Percentiles rank a stretch among this genome's conserved stretches.
Evolutionary conservation across 2,329 filamentous ascomycete genomes (phyloP).

Genomic region (Ceratocystis variospora): DNA sequence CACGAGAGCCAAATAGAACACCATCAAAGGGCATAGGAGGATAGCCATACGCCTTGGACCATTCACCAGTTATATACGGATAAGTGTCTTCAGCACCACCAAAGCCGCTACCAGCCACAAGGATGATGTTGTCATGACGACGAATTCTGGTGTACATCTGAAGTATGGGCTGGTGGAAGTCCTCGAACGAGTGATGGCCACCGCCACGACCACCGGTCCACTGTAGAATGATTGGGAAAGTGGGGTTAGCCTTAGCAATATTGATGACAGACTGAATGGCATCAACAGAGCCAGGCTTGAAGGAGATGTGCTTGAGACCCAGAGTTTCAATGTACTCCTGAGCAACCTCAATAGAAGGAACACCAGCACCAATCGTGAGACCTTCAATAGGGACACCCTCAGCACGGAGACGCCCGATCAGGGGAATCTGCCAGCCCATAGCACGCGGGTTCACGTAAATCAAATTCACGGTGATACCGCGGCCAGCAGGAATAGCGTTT

Average conservation of each 20-base stretch:
- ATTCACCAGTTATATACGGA: slow-evolving; percentile 77
- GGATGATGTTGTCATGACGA: slow-evolving; percentile 70
- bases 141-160: slow-evolving; percentile 85
- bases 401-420: slow-evolving; percentile 63
- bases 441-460: slow-evolving; percentile 84
- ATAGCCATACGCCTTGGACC: slow-evolving; percentile 77
- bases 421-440: slow-evolving; percentile 84
- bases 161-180: slow-evolving; percentile 84
- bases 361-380: slow-evolving; percentile 81
- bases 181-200: slow-evolving; percentile 88
- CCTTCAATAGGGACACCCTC: slow-evolving; percentile 87
- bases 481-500: slow-evolving; percentile 65
- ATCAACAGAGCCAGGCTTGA: slow-evolving; percentile 84
- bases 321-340: slow-evolving; percentile 90
- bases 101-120: slow-evolving; percentile 84
- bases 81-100: slow-evolving; percentile 83
- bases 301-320: slow-evolving; percentile 81
- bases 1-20: slow-evolving; percentile 76
- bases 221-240: slow-evolving; percentile 83
- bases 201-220: slow-evolving; percentile 92
- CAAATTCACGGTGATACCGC: slow-evolving; percentile 77
- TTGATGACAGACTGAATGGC: slow-evolving; percentile 83
- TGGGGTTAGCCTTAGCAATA: slow-evolving; percentile 85
- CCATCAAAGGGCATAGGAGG: slow-evolving; percentile 92
- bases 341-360: slow-evolving; percentile 83